Percentiles rank a stretch among this genome's conserved stretches.
Conservation (phyloP, 2,329 filamentous ascomycete species). For the Alternaria postmessia region DNA sequence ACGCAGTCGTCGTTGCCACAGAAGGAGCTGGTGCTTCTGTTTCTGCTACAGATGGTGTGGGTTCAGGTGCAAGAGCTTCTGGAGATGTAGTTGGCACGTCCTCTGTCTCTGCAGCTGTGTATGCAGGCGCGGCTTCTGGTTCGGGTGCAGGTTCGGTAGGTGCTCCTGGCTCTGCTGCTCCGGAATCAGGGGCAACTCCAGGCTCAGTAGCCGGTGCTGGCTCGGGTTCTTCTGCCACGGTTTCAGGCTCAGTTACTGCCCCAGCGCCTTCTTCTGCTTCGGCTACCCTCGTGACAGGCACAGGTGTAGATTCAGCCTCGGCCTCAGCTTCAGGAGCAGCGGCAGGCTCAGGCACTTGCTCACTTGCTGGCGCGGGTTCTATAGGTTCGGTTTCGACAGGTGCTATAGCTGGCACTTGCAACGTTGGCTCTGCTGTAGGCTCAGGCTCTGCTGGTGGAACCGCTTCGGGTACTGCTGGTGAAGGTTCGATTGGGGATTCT, state of each 20-base stretch:
- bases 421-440: not conserved
- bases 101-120: not conserved
- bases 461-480: not conserved
- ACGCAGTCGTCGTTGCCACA: constrained; percentile 11
- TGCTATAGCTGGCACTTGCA: constrained; percentile 7
- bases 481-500: not conserved
- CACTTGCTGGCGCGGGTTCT: not conserved
- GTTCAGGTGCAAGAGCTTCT: not conserved
- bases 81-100: not conserved
- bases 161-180: not conserved
- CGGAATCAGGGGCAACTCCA: not conserved
- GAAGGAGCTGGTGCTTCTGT: constrained; percentile 4
- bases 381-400: constrained; percentile 5
- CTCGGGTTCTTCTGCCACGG: not conserved
- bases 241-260: not conserved
- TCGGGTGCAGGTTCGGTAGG: not conserved
- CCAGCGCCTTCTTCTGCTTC: not conserved
- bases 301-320: not conserved
- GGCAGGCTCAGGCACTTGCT: not conserved
- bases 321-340: not conserved
- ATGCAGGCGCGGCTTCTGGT: not conserved
- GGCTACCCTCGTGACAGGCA: not conserved
- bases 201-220: constrained; percentile 1
- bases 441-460: not conserved
- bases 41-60: not conserved